Percentiles rank a stretch among this genome's conserved stretches.
These are phyloP conservation scores for Limnanthes douglasii DNA, from an alignment of 345 rosid species.

Conservation along the genomic window DNA sequence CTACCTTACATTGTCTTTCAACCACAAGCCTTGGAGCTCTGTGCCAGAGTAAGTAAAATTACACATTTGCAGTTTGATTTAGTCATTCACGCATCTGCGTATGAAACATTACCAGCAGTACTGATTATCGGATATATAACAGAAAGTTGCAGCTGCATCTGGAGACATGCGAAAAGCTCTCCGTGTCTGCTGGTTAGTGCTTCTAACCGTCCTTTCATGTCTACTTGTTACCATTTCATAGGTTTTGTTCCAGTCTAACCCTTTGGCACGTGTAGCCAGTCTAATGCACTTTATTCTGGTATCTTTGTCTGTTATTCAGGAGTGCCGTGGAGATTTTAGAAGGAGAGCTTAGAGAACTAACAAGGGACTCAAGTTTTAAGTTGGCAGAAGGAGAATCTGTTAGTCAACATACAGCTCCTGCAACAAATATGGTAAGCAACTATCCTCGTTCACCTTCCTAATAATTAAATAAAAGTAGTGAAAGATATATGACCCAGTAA, in stretches of 20 bases:
- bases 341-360: slow-evolving; percentile 36
- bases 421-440: slow-evolving; percentile 23
- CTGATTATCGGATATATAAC: slow-evolving; percentile 9
- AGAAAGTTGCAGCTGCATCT: slow-evolving; percentile 93
- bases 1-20: slow-evolving; percentile 52
- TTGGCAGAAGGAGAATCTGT: slow-evolving; percentile 10
- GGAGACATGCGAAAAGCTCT: slow-evolving; percentile 98
- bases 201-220: no score
- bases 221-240: no score
- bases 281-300: background rate
- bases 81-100: background rate
- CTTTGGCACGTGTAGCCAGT: slow-evolving; percentile 1
- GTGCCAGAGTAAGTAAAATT: slow-evolving; percentile 69
- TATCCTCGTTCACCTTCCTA: slow-evolving; percentile 1
- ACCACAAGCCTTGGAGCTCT: slow-evolving; percentile 75
- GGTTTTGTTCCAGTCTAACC: background rate
- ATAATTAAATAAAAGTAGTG: background rate
- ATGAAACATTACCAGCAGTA: slow-evolving; percentile 2
- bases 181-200: slow-evolving; percentile 57
- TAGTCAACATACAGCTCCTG: slow-evolving; percentile 8
- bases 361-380: slow-evolving; percentile 8
- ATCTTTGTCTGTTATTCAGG: slow-evolving; percentile 20
- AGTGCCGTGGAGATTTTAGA: slow-evolving; percentile 71
- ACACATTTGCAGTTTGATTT: background rate
- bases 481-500: no score